Conservation (phyloP, 495 filamentous ascomycete genomes). For the Penicillium psychrofluorescens region DNA sequence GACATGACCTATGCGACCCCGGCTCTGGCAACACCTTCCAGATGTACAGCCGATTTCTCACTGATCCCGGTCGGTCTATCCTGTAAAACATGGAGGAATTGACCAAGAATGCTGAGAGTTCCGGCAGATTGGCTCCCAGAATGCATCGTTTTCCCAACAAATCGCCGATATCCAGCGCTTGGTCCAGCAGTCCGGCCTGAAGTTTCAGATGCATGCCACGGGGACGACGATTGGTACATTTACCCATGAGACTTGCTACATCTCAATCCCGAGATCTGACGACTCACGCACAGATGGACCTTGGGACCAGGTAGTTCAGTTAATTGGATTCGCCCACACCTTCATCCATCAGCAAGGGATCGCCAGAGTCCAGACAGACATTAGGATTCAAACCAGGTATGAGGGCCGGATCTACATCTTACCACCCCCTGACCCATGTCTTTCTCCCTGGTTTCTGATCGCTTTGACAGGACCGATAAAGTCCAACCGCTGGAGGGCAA, state of each 20-base stretch:
- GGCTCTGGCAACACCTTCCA: conserved; percentile 44
- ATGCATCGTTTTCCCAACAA: conserved; percentile 66
- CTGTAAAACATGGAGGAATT: background rate
- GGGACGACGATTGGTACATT: conserved; percentile 78
- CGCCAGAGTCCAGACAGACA: conserved; percentile 71
- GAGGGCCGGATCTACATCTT: conserved; percentile 1
- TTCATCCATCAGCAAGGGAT: conserved; percentile 68
- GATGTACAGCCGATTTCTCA: conserved; percentile 67
- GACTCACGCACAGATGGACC: conserved; percentile 54
- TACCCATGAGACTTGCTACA: no score
- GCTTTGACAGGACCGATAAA: conserved; percentile 16
- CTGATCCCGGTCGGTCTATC: conserved; percentile 50
- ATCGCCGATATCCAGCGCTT: conserved; percentile 75
- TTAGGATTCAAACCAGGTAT: conserved; percentile 70
- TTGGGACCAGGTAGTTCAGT: conserved; percentile 72
- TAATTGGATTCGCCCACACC: conserved; percentile 78
- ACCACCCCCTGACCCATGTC: background rate
- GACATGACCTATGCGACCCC: conserved; percentile 10
- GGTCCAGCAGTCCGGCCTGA: conserved; percentile 60
- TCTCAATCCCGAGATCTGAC: no score
- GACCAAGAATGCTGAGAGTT: background rate
- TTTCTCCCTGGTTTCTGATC: background rate
- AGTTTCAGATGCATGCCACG: conserved; percentile 72
- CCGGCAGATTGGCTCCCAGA: conserved; percentile 59
- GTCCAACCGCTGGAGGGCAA: conserved; percentile 13